These are phyloP conservation scores for Colletotrichum tropicale DNA, from an alignment of 2,329 filamentous ascomycete genomes.

Conservation along the genomic window DNA sequence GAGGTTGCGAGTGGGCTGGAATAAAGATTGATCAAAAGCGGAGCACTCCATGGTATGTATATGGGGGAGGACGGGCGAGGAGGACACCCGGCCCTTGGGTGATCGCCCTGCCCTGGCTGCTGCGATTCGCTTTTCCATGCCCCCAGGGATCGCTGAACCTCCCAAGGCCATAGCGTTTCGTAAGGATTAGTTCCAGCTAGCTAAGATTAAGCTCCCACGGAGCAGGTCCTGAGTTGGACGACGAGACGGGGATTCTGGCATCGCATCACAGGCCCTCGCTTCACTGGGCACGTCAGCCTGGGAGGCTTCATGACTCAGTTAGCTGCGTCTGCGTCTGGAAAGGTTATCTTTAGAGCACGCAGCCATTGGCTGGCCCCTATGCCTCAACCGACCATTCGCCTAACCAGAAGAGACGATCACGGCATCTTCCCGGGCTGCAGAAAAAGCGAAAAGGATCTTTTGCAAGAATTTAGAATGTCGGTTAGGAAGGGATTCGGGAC, in stretches of 20 bases:
- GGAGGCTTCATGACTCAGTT: background rate
- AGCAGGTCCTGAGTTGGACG: background rate
- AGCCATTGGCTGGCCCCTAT: background rate
- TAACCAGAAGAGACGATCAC: background rate
- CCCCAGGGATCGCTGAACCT: background rate
- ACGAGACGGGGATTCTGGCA: background rate
- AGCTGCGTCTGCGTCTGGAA: background rate
- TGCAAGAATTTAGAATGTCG: background rate
- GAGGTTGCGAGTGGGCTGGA: background rate
- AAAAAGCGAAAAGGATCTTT: background rate
- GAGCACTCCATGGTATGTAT: background rate
- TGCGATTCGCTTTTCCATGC: background rate
- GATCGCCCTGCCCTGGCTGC: background rate
- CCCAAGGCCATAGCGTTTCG: background rate
- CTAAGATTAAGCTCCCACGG: background rate
- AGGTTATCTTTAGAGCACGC: background rate
- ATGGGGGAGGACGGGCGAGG: background rate
- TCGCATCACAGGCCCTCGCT: background rate
- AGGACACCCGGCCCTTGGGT: background rate
- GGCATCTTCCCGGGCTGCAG: background rate
- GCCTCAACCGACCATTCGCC: background rate
- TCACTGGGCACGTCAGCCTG: background rate
- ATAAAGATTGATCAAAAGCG: background rate
- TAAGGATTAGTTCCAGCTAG: background rate
- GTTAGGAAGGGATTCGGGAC: background rate